Evolutionary conservation across 345 rosid species (phyloP).

Genomic region (Laguncularia racemosa): DNA sequence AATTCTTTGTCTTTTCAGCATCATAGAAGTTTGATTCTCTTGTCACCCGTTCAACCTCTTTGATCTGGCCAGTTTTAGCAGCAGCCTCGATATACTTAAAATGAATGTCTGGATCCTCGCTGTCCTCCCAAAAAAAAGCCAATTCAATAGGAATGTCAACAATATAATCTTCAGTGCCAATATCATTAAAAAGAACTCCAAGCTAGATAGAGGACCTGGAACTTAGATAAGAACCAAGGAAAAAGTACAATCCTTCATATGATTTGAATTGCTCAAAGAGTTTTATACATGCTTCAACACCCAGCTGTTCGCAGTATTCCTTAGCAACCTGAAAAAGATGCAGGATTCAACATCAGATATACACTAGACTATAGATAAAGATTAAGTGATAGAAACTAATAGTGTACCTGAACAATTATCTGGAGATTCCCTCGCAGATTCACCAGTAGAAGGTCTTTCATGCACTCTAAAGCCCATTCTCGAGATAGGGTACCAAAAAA

Average conservation of each 20-base stretch:
- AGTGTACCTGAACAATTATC: conserved; percentile 78
- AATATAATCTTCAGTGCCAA: conserved; percentile 1
- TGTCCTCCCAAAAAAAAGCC: conserved; percentile 19
- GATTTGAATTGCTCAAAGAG: conserved; percentile 98
- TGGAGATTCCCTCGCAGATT: conserved; percentile 94
- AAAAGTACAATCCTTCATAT: conserved; percentile 95
- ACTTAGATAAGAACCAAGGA: conserved; percentile 93
- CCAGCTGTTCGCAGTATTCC: conserved; percentile 97
- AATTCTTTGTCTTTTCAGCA: conserved; percentile 94
- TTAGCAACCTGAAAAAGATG: conserved; percentile 69
- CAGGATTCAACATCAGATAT: conserved; percentile 9
- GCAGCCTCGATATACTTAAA: conserved; percentile 99
- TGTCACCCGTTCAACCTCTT: conserved; percentile 99
- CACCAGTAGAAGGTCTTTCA: conserved; percentile 94
- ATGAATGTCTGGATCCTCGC: conserved; percentile 99
- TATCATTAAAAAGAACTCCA: conserved; percentile 11
- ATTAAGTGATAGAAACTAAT: conserved; percentile 9
- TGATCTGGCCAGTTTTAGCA: conserved; percentile 95
- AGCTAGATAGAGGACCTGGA: conserved; percentile 51
- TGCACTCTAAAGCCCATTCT: conserved; percentile 99
- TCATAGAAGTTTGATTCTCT: conserved; percentile 96
- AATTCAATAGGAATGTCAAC: conserved; percentile 14
- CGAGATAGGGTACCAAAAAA: conserved; percentile 96
- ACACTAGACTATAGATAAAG: background rate
- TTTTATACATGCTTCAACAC: conserved; percentile 88